Evolutionary conservation across 208 protist species (phyloP), one percentile per base, ranked within the genome.

Genomic region (Leishmania guyanensis): DNA sequence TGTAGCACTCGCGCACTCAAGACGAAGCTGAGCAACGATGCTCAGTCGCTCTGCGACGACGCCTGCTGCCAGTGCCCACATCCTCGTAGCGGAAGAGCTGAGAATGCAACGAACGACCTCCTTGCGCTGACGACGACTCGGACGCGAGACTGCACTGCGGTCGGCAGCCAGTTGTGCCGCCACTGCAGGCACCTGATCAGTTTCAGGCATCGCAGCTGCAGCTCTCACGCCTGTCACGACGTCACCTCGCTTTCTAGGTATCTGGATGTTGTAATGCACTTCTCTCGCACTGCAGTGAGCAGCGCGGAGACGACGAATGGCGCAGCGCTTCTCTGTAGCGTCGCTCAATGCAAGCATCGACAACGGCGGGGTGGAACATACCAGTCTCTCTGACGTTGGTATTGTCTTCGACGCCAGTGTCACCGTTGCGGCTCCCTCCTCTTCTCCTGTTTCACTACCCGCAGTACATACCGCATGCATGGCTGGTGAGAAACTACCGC

Each of bases 31-130:
- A 10, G 29, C 26, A 20, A 87, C 1, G 2, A 60, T 58, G 29
- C 22, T 70, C 0, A 46, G 53, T 0, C 79, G 75, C 70, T 84
- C 73, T 33, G 58, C 75, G 5, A 87, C 77, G 6, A 81, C 72
- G 56, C 75, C 56, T 12, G 26, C 71, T 5, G 77, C 79, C 6
- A 84, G 17, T 54, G 46, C 9, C 84, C 84, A 87, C 79, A 87
- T 78, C 2, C 54, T 36, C 75, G 64, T 50, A 3, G 46, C 46
- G 4, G 77, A 60, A 0, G 36, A 64, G 1, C 65, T 56, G 43
- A 84, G 78, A 14, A 48, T 6, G 33, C 46, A 39, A 54, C 70
- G 75, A 36, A 87, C 36, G 60, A 5, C 54, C 6, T 39, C 2
- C 74, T 79, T 76, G 58, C 72, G 71, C 29, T 71, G 73, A 5